Base-by-base conservation (phyloP, 2,329 filamentous ascomycete genomes). In the Fusarium sp. region DNA sequence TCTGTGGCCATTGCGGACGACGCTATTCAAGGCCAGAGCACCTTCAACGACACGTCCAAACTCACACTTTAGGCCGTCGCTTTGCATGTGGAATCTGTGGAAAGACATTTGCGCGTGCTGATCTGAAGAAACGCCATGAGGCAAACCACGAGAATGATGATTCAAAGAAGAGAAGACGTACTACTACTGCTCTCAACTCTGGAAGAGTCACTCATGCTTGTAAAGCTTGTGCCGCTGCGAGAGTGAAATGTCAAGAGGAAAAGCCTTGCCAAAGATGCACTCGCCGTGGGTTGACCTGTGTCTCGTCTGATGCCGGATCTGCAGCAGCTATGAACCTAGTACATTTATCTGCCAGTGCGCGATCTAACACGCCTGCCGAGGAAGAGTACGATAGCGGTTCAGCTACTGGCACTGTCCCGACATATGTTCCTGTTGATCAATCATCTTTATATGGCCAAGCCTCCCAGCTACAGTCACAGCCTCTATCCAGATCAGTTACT, bases 21-120 rank as follows among this genome's bases (percentile, higher is more conserved):
- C 80, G 84, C 19, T 87, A 87, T 69, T 85, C 84, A 39, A 81
- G 85, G 14, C 84, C 85, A 5, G 85, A 87, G 72, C 85, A 87
- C 70, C 82, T 87, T 13, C 84, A 85, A 56, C 78, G 84, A 26
- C 84, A 86, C 70, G 83, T 85, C 39, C 82, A 84, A 67, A 84
- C 83, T 5, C 84, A 86, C 67, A 85, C 83, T 4, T 78, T 85
- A 9, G 84, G 84, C 7, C 83, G 84, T 51, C 81, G 84, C 30
- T 86, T 86, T 70, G 74, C 79, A 19, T 85, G 84, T 67, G 78
- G 83, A 41, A 79, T 87, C 58, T 86, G 85, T 67, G 81, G 84
- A 58, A 87, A 87, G 71, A 83, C 83, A 7, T 87, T 87, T 73
- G 84, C 84, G 12, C 81, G 85, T 21, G 85, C 85, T 59, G 85